Evolutionary conservation across 768 basidiomycete genomes (phyloP).

Genomic region (Calocera cornea): DNA sequence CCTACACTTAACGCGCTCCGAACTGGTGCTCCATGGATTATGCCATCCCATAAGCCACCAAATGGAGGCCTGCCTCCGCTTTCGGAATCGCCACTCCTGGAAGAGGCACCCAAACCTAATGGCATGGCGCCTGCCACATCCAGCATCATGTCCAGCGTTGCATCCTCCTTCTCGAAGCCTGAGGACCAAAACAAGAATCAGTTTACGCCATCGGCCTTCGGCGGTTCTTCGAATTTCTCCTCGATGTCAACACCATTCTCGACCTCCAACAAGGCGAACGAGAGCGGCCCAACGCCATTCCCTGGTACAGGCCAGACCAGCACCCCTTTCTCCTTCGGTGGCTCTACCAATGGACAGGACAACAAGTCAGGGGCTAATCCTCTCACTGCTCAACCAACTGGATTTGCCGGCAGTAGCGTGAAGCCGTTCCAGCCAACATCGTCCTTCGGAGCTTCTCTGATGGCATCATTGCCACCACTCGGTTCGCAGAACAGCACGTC

Average conservation of each 20-base stretch:
- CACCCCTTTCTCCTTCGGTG: constrained; percentile 11
- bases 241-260: constrained; percentile 38
- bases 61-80: background rate
- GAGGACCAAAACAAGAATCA: constrained; percentile 17
- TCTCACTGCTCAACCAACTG: constrained; percentile 30
- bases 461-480: constrained; percentile 63
- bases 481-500: constrained; percentile 34
- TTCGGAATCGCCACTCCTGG: background rate
- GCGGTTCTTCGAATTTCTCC: constrained; percentile 25
- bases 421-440: constrained; percentile 76
- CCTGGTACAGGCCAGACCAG: constrained; percentile 12
- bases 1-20: constrained; percentile 74
- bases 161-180: constrained; percentile 53
- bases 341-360: constrained; percentile 1
- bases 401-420: constrained; percentile 37
- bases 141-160: constrained; percentile 43
- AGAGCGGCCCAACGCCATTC: constrained; percentile 23
- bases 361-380: constrained; percentile 26
- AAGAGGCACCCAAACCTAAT: background rate
- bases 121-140: constrained; percentile 5
- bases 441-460: constrained; percentile 60
- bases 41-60: constrained; percentile 6
- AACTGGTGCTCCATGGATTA: constrained; percentile 29
- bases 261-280: constrained; percentile 33
- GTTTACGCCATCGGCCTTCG: background rate